These are phyloP conservation scores for Daldinia grandis DNA, from an alignment of 495 filamentous ascomycete species.

Conservation along the genomic window DNA sequence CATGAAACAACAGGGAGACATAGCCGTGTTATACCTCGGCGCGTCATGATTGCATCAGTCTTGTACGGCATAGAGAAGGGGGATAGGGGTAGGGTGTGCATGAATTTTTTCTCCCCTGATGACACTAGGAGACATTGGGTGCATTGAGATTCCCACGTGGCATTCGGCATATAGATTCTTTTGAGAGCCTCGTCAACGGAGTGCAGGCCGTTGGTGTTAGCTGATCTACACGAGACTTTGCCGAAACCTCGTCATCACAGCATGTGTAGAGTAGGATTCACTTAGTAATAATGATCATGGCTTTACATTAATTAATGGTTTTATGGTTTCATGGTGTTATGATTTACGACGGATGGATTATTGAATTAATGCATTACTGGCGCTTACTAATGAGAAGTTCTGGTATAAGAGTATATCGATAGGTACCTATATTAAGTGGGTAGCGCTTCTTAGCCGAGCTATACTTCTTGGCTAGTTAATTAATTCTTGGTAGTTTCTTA, in stretches of 20 bases:
- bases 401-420: too few species aligned
- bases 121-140: slow-evolving; percentile 7
- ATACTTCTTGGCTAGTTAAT: too few species aligned
- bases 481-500: too few species aligned
- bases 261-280: slow-evolving; percentile 36
- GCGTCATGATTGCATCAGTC: slow-evolving; percentile 18
- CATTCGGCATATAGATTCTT: slow-evolving; percentile 31
- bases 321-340: background rate
- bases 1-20: background rate
- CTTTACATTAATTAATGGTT: slow-evolving; percentile 7
- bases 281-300: slow-evolving; percentile 17
- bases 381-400: too few species aligned
- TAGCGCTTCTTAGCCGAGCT: background rate
- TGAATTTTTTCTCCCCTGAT: slow-evolving; percentile 18
- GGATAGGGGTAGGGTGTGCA: slow-evolving; percentile 21
- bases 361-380: too few species aligned
- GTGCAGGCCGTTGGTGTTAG: slow-evolving; percentile 41
- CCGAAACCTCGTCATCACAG: slow-evolving; percentile 12
- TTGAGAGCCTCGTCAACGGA: slow-evolving; percentile 29
- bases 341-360: too few species aligned
- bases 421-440: background rate
- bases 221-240: slow-evolving; percentile 18
- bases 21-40: slow-evolving; percentile 12
- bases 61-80: slow-evolving; percentile 36
- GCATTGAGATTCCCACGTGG: slow-evolving; percentile 11